These are phyloP conservation scores for Sarocladium strictum DNA, from an alignment of 2,329 filamentous ascomycete genomes.

Conservation along the genomic window DNA sequence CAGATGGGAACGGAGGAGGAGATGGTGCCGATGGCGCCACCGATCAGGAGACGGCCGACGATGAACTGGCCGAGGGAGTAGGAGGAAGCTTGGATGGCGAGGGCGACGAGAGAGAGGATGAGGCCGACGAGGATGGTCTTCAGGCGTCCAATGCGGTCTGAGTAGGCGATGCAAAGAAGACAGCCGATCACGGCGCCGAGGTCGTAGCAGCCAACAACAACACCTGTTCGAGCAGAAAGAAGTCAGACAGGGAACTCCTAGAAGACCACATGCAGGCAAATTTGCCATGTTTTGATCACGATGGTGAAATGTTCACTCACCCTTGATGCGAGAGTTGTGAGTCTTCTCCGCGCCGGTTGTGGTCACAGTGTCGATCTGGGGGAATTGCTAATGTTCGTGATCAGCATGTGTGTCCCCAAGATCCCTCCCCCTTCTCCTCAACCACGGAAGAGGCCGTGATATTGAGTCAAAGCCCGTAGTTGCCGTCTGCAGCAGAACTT, in stretches of 20 bases:
- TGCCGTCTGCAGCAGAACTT: no score
- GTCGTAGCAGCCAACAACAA: no score
- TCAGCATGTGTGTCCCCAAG: background rate
- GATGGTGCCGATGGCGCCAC: slow-evolving; percentile 34
- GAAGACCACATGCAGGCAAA: no score
- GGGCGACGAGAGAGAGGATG: background rate
- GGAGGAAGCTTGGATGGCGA: background rate
- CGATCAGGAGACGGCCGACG: slow-evolving; percentile 15
- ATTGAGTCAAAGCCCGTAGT: no score
- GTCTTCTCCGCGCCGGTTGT: background rate
- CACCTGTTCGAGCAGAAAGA: no score
- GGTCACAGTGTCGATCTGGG: background rate
- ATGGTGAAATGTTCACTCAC: no score
- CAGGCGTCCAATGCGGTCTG: slow-evolving; percentile 37
- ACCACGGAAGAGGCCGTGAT: background rate
- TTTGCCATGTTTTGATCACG: no score
- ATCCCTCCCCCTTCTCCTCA: background rate
- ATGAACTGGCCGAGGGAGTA: slow-evolving; percentile 20
- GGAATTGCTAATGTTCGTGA: background rate
- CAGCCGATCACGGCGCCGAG: slow-evolving; percentile 41
- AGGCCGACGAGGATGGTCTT: slow-evolving; percentile 25
- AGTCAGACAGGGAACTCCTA: no score
- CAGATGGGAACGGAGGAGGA: slow-evolving; percentile 31
- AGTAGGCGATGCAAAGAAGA: slow-evolving; percentile 32
- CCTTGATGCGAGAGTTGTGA: background rate